Conservation (phyloP, 2,329 filamentous ascomycete species). For the Clathrospora elynae region DNA sequence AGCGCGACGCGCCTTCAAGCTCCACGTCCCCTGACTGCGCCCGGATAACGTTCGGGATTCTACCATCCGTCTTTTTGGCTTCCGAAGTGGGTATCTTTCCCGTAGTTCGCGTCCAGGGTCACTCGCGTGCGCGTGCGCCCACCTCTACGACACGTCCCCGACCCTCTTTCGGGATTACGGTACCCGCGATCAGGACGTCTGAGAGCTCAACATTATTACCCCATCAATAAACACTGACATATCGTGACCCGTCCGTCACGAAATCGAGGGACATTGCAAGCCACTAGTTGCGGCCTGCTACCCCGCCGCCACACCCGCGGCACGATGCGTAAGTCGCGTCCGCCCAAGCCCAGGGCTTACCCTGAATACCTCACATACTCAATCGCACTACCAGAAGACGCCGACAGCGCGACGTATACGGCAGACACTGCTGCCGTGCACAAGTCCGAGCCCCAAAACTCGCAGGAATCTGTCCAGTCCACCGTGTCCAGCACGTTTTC, state of each 20-base stretch:
- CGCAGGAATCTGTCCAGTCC: conserved; percentile 45
- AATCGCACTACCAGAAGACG: conserved; percentile 26
- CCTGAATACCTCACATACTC: conserved; percentile 22
- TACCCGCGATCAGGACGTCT: conserved; percentile 7
- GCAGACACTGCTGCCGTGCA: conserved; percentile 15
- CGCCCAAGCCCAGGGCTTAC: conserved; percentile 13
- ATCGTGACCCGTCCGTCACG: conserved; percentile 4
- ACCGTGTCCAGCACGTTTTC: conserved; percentile 42
- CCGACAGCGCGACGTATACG: conserved; percentile 17
- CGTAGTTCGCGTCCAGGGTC: conserved; percentile 27
- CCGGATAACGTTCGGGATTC: conserved; percentile 11
- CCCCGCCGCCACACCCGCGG: conserved; percentile 22
- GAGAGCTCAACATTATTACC: background rate
- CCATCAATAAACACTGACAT: background rate
- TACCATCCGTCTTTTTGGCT: conserved; percentile 6
- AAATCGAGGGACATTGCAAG: conserved; percentile 7
- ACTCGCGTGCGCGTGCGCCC: conserved; percentile 13
- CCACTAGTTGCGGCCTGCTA: conserved; percentile 18
- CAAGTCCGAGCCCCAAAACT: conserved; percentile 27
- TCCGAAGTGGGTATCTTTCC: conserved; percentile 3
- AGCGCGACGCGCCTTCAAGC: conserved; percentile 26
- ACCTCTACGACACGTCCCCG: conserved; percentile 18
- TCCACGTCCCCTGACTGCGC: conserved; percentile 10
- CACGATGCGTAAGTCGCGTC: conserved; percentile 30
- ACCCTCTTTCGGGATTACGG: conserved; percentile 4